Evolutionary conservation across 2,329 filamentous ascomycete species (phyloP).

Genomic region (Alternaria gansuensis): DNA sequence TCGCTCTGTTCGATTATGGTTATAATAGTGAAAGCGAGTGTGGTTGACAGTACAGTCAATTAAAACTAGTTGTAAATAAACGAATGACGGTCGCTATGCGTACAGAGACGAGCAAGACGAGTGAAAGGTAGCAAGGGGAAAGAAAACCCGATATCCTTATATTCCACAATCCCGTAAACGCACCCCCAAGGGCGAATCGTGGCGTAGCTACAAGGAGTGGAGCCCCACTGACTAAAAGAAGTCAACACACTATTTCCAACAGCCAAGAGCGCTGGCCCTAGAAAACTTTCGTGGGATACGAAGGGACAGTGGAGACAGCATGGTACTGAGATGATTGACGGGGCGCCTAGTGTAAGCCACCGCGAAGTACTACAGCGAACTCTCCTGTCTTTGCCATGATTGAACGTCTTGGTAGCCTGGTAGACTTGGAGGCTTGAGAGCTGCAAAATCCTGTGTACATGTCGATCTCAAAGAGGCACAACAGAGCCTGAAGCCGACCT

Average conservation of each 20-base stretch:
- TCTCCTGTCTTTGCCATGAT: not conserved
- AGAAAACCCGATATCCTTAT: constrained; percentile 34
- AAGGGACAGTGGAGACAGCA: constrained; percentile 25
- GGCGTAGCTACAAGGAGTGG: constrained; percentile 31
- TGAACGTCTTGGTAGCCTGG: not conserved
- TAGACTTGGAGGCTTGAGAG: not conserved
- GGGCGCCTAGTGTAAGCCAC: constrained; percentile 6
- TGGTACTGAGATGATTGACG: constrained; percentile 4
- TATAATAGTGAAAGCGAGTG: constrained; percentile 25
- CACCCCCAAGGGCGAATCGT: constrained; percentile 25
- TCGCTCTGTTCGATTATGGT: constrained; percentile 6
- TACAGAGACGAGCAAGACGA: constrained; percentile 39
- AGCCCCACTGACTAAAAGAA: constrained; percentile 25
- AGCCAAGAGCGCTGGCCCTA: constrained; percentile 32
- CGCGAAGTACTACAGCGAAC: not conserved
- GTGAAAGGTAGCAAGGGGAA: constrained; percentile 19
- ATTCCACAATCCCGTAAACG: constrained; percentile 17
- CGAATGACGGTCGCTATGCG: constrained; percentile 40
- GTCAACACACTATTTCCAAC: constrained; percentile 28
- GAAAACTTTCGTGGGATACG: constrained; percentile 28
- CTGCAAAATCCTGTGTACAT: not conserved
- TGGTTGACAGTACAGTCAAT: constrained; percentile 28
- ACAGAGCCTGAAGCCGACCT: not conserved
- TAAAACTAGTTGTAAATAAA: constrained; percentile 28
- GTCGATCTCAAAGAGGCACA: not conserved